Base-by-base conservation (phyloP, 192 early-diverging fungal genomes). In the Phycomyces blakesleeanus region DNA sequence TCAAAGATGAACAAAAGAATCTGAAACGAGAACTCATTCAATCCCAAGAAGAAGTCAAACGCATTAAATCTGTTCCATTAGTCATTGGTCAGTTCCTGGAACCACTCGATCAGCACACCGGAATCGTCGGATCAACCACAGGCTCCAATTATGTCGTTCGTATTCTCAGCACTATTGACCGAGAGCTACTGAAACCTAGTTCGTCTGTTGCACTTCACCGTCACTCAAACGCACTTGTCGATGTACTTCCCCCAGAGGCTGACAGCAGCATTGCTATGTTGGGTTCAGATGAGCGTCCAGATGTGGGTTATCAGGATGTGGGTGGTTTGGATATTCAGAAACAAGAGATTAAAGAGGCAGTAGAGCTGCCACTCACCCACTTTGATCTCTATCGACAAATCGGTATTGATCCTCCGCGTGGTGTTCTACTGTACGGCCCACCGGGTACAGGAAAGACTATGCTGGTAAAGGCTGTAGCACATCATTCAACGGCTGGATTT, bases 71-170 rank as follows among this genome's bases (percentile, higher is more conserved):
- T 1, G 96, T 99, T 14, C 97, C 97, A 12, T 81, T 99, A 51
- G 92, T 98, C 14, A 93, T 99, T 71, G 97, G 95, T n/a, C 95
- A 98, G 76, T 98, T 98, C 76, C 75, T 98, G 10, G 96, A 97
- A 73, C 91, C 94, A 8, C 95, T 98, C 69, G 95, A 98, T 77
- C 91, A 92, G 66, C 88, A 97, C 64, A 94, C 94, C 3, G 93
- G 95, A 56, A 99, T 99, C 76, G 85, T 97, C 26, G 87, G 88
- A 5, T 94, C 94, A 6, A 99, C 97, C 8, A 89, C 95, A 0
- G 94, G 94, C 15, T 87, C 88, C 3, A 96, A 90, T 68, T 91
- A 91, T 67, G 85, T 98, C 51, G 94, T 93, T 27, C 90, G 93
- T 56, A 98, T 99, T 58, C 80, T 99, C 42, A 91, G 88, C 54